phyloP scores from a whole-genome alignment of 176 grass and related monocot species.

The Lolium multiflorum region DNA sequence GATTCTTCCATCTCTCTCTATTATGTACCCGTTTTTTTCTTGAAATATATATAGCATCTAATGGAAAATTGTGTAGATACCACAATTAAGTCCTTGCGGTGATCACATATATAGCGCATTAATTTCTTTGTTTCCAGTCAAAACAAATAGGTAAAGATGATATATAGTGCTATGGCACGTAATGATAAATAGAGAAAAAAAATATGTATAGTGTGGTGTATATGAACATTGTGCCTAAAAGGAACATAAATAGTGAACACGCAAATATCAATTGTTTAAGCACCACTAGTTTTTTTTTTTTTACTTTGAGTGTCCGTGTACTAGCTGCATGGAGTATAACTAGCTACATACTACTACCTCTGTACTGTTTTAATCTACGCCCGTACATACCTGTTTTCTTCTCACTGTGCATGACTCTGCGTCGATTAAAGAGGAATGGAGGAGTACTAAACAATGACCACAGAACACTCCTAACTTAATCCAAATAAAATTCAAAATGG shows the following conservation, averaged over 20 bases:
- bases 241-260: neutral
- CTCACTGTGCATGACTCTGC: no score
- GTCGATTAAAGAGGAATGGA: no score
- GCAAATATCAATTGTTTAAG: neutral
- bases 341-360: neutral
- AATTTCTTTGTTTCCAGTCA: neutral
- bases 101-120: neutral
- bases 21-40: conserved; percentile 9
- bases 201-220: neutral
- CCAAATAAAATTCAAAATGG: neutral
- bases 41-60: conserved; percentile 1
- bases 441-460: neutral
- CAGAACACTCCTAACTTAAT: no score
- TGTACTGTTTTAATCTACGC: no score
- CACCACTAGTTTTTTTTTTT: neutral
- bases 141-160: no score
- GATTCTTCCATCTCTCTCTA: conserved; percentile 37
- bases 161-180: neutral
- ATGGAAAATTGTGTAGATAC: neutral
- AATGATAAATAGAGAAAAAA: neutral
- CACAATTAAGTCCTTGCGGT: neutral
- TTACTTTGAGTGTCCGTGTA: neutral
- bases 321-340: neutral
- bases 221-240: neutral
- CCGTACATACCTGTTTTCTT: no score